Conservation (phyloP, 495 filamentous ascomycete species). For the Tuber brumale region DNA sequence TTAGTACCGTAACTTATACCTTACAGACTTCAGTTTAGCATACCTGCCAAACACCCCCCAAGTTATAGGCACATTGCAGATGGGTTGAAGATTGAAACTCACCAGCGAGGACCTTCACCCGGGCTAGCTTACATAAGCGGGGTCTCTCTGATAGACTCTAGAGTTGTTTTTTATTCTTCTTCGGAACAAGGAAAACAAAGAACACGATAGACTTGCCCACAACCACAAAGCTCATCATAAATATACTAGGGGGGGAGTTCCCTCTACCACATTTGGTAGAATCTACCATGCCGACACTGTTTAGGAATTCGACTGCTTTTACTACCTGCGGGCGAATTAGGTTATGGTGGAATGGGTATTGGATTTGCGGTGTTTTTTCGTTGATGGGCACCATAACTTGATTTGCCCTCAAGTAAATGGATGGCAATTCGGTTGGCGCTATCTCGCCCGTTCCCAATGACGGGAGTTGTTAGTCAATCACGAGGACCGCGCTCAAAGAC, state of each 20-base stretch:
- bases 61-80: neutral
- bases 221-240: too few relatives aligned
- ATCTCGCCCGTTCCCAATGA: neutral
- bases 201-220: neutral
- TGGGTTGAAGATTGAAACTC: neutral
- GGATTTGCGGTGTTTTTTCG: too few relatives aligned
- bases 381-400: too few relatives aligned
- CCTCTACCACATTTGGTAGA: neutral
- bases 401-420: too few relatives aligned
- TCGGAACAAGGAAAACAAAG: neutral
- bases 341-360: too few relatives aligned
- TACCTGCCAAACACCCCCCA: too few relatives aligned
- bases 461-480: neutral
- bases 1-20: too few relatives aligned
- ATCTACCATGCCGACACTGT: neutral
- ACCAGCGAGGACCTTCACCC: neutral
- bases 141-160: too few relatives aligned
- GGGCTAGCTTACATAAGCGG: neutral
- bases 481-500: neutral
- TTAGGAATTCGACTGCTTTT: neutral
- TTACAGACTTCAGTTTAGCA: too few relatives aligned
- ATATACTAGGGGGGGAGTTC: neutral
- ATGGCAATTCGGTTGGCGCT: neutral
- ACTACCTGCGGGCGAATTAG: too few relatives aligned
- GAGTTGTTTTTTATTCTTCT: neutral